These are phyloP conservation scores for Geotrichum aggregatum DNA, from an alignment of 1,139 yeast genomes.

Conservation along the genomic window DNA sequence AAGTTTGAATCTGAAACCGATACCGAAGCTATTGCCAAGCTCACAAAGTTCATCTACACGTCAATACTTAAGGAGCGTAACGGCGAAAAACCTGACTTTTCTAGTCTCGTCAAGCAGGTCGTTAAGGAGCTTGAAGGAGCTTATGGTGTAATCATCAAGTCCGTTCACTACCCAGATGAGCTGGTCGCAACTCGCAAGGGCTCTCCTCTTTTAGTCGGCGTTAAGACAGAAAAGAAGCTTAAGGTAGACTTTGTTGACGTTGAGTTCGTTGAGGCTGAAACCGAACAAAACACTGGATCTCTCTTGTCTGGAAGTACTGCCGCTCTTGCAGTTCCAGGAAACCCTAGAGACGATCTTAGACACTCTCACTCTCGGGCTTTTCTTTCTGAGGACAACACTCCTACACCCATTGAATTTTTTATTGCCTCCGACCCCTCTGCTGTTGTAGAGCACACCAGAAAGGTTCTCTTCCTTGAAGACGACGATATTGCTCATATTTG, in stretches of 20 bases:
- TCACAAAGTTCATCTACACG: slow-evolving; percentile 87
- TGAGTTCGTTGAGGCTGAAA: slow-evolving; percentile 69
- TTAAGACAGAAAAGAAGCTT: slow-evolving; percentile 87
- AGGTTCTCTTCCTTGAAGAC: slow-evolving; percentile 92
- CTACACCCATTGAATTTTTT: slow-evolving; percentile 93
- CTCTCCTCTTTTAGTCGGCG: slow-evolving; percentile 95
- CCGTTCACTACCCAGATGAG: slow-evolving; percentile 91
- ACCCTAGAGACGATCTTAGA: slow-evolving; percentile 48
- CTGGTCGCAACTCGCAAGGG: slow-evolving; percentile 97
- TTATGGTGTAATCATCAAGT: slow-evolving; percentile 90
- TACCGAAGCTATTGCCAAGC: slow-evolving; percentile 95
- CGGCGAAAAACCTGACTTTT: slow-evolving; percentile 68
- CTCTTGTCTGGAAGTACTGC: slow-evolving; percentile 9
- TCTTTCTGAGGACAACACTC: slow-evolving; percentile 83
- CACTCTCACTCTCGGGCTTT: slow-evolving; percentile 92
- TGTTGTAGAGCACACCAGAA: slow-evolving; percentile 95
- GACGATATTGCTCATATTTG: slow-evolving; percentile 98
- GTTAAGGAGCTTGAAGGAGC: slow-evolving; percentile 94
- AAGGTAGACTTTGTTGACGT: slow-evolving; percentile 98
- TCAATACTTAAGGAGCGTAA: slow-evolving; percentile 40
- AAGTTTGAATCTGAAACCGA: slow-evolving; percentile 91
- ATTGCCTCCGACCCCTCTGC: slow-evolving; percentile 97
- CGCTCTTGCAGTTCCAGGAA: slow-evolving; percentile 25
- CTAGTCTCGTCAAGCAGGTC: slow-evolving; percentile 88
- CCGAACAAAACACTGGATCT: slow-evolving; percentile 20